Evolutionary conservation across 2,329 filamentous ascomycete species (phyloP).

Genomic region (Harringtonia aguacate): DNA sequence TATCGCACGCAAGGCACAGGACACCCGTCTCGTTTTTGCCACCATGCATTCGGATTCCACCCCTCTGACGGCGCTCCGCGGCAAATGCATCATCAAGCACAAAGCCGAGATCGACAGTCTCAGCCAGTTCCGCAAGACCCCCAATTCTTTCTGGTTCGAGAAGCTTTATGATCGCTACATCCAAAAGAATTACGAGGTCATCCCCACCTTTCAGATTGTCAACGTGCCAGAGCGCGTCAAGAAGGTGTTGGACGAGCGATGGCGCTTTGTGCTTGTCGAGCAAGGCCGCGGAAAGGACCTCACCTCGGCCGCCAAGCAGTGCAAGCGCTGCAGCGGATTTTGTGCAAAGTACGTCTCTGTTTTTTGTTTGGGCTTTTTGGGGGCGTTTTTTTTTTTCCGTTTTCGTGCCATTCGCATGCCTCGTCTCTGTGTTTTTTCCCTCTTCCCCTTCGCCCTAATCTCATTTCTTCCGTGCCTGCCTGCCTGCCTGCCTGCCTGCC

Average conservation of each 20-base stretch:
- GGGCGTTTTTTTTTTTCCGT: neutral
- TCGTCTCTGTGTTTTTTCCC: neutral
- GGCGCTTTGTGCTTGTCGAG: slow-evolving; percentile 94
- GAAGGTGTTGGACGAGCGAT: slow-evolving; percentile 88
- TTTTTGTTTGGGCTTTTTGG: neutral
- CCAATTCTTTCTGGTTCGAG: slow-evolving; percentile 92
- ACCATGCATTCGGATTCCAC: slow-evolving; percentile 98
- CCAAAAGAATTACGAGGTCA: slow-evolving; percentile 93
- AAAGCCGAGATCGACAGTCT: slow-evolving; percentile 74
- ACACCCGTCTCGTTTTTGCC: slow-evolving; percentile 84
- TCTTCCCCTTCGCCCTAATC: neutral
- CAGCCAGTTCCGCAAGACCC: slow-evolving; percentile 72
- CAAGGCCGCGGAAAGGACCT: slow-evolving; percentile 88
- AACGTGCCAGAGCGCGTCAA: slow-evolving; percentile 95
- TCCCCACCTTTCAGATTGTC: slow-evolving; percentile 83
- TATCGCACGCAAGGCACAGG: slow-evolving; percentile 82
- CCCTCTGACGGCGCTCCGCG: slow-evolving; percentile 81
- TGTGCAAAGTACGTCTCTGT: slow-evolving; percentile 64
- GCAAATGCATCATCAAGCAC: slow-evolving; percentile 86
- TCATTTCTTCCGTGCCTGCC: neutral
- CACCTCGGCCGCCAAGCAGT: slow-evolving; percentile 90
- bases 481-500: too few species aligned
- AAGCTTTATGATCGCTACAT: slow-evolving; percentile 98
- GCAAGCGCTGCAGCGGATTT: slow-evolving; percentile 84
- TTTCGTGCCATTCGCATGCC: too few species aligned